Evolutionary conservation across 495 filamentous ascomycete species (phyloP), one percentile per base, ranked within the genome.

Genomic region (Tirmania nivea): DNA sequence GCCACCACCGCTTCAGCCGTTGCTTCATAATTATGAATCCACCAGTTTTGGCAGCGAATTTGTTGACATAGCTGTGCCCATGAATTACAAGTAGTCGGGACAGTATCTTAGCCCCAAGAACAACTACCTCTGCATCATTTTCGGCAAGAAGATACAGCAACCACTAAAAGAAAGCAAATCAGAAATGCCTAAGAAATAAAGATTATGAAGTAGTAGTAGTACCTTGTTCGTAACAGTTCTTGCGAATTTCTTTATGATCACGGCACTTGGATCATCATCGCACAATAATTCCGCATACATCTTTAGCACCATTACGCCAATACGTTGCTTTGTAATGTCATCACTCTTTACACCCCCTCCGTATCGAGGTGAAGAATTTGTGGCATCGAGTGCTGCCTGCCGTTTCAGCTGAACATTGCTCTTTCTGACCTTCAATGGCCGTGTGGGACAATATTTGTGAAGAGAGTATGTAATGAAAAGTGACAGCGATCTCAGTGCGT

Each of bases 141-240:
- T 94, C 88, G 31, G 84, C 86, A 49, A 96, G 76, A 31, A 97
- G 78, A 67, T 94, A 90, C 19, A 97, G 72, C 54, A 96, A 76
- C 90, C 92, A 96, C 86, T 94, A 59, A 36, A 56, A 51, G n/a
- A 31, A 31, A 7, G 25, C 25, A 31, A 3, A 31, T 31, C 25
- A 31, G 25, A 31, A 31, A 31, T 31, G 25, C 7, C 25, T 31
- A 31, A n/a, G n/a, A n/a, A n/a, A n/a, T 7, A 3, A 31, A 31
- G 25, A 31, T 19, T 3, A 31, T 50, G n/a, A 31, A 52, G 39
- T 37, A 47, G 62, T 59, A 52, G 62, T 45, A 45, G 62, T 72
- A 90, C 87, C 78, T 93, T 96, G 58, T 89, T 93, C 31, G 92
- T 95, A 3, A 96, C 89, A 1, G 87, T 90, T 68, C 80, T 85